A percentile compares a stretch with the other conserved stretches of the same genome.
phyloP scores from a whole-genome alignment of 2,329 filamentous ascomycete species.

The Fusarium acutatum region DNA sequence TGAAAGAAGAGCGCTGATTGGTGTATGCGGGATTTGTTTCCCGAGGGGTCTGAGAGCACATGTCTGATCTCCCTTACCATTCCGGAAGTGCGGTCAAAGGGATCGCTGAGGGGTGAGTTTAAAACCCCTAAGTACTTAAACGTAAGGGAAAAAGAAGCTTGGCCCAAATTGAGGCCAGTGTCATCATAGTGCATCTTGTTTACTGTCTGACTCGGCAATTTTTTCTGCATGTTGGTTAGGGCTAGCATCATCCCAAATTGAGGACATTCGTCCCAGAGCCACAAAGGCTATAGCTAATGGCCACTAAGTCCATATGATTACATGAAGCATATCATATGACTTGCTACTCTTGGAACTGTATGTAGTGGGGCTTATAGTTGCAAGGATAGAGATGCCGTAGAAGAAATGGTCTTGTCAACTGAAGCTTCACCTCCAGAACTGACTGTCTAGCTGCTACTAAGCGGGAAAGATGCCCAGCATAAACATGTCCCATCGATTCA shows the following conservation, averaged over 20 bases:
- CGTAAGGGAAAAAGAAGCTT: background rate
- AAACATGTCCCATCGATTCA: background rate
- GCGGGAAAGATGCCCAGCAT: background rate
- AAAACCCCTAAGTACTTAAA: background rate
- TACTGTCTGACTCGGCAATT: background rate
- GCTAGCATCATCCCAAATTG: background rate
- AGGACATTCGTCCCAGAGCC: background rate
- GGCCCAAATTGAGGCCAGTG: background rate
- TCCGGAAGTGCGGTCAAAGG: background rate
- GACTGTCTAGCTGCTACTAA: too few species aligned
- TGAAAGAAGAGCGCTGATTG: background rate
- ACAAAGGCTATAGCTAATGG: accelerated
- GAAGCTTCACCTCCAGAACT: background rate
- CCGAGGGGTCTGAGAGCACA: background rate
- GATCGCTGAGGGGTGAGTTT: background rate
- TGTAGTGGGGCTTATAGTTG: accelerated
- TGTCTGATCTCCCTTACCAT: background rate
- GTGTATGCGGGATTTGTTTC: background rate
- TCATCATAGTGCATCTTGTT: too few species aligned
- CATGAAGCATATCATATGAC: background rate
- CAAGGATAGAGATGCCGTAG: accelerated
- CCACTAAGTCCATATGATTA: background rate
- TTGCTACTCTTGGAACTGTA: background rate
- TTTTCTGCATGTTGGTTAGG: background rate
- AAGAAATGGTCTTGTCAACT: background rate